Percentiles rank a stretch among this genome's conserved stretches.
Evolutionary conservation across 2,329 filamentous ascomycete genomes (phyloP).

Genomic region (Cadophora luteo-olivacea): DNA sequence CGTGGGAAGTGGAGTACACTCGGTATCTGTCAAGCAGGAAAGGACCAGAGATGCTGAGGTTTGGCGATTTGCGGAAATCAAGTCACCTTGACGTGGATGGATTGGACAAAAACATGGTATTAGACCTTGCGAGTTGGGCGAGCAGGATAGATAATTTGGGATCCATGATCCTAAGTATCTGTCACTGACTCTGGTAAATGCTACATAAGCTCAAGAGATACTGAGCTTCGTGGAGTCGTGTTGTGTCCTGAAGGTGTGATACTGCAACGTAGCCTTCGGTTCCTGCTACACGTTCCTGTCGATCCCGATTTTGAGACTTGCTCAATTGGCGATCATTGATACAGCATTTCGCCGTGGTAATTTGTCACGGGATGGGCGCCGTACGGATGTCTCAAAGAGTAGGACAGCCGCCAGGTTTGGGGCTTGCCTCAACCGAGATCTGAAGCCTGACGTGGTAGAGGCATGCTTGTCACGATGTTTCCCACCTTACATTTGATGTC

Average conservation of each 20-base stretch:
- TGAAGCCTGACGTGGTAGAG: slow-evolving; percentile 43
- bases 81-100: slow-evolving; percentile 8
- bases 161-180: slow-evolving; percentile 14
- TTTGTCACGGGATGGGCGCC: too few species aligned
- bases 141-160: slow-evolving; percentile 24
- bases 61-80: slow-evolving; percentile 19
- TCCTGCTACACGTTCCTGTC: neutral
- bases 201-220: neutral
- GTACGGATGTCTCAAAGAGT: too few species aligned
- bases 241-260: neutral
- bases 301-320: too few species aligned
- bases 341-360: too few species aligned
- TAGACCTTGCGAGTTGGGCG: slow-evolving; percentile 24
- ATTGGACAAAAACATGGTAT: slow-evolving; percentile 9
- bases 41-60: neutral
- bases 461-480: slow-evolving; percentile 65
- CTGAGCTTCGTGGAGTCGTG: neutral
- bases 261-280: neutral
- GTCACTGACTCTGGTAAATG: neutral
- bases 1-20: slow-evolving; percentile 30
- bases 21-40: slow-evolving; percentile 23
- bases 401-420: too few species aligned
- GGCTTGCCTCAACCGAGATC: neutral
- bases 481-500: slow-evolving; percentile 78
- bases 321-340: too few species aligned